Percentiles rank a stretch among this genome's conserved stretches.
phyloP scores from a whole-genome alignment of 116 monocot species.

The Dioscorea cayenensis region DNA sequence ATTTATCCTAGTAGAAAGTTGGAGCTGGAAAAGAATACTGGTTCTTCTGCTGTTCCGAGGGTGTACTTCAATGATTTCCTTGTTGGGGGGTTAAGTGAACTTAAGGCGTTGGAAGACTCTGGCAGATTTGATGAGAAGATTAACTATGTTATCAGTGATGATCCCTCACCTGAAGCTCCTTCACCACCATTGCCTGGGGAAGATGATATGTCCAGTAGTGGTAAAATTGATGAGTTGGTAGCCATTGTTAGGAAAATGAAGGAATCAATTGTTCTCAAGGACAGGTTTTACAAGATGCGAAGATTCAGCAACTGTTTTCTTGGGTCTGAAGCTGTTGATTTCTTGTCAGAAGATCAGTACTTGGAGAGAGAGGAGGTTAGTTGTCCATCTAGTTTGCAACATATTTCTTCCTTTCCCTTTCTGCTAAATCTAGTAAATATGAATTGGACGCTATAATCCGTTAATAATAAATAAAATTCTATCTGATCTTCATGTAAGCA shows the following conservation, averaged over 20 bases:
- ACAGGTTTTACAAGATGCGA: conserved; percentile 79
- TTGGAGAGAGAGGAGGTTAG: conserved; percentile 85
- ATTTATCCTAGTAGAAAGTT: conserved; percentile 79
- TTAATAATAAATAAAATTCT: no score
- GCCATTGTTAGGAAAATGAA: conserved; percentile 74
- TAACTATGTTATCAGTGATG: conserved; percentile 39
- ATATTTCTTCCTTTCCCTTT: neutral
- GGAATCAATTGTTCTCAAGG: conserved; percentile 50
- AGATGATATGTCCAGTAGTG: conserved; percentile 76
- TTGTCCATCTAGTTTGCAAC: neutral
- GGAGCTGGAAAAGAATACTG: conserved; percentile 79
- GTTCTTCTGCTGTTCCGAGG: conserved; percentile 60
- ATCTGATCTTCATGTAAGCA: no score
- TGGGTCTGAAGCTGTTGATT: conserved; percentile 87
- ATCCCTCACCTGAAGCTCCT: conserved; percentile 63
- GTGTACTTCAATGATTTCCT: conserved; percentile 75
- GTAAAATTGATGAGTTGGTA: conserved; percentile 81
- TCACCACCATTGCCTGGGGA: conserved; percentile 85
- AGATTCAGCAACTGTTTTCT: conserved; percentile 84
- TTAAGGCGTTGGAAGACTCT: conserved; percentile 57
- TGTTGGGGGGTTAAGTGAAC: conserved; percentile 67
- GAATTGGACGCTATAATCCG: no score
- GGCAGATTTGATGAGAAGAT: conserved; percentile 63
- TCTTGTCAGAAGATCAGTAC: conserved; percentile 79
- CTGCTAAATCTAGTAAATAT: neutral